Conservation (phyloP, 495 filamentous ascomycete species). For the Cercophora sp. region DNA sequence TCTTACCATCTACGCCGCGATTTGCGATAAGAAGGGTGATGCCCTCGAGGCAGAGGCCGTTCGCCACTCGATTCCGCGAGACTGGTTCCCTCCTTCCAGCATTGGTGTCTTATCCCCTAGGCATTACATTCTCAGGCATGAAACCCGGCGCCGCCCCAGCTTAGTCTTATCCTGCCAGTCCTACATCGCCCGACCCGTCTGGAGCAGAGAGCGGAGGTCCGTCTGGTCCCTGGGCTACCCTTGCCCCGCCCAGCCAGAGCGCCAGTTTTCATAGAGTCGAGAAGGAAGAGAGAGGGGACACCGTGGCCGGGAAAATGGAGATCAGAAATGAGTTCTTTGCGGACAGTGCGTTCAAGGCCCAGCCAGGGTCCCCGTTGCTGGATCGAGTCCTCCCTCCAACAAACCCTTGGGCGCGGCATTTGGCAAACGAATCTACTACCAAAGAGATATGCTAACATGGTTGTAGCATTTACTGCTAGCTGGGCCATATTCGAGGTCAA, state of each 20-base stretch:
- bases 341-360: background rate
- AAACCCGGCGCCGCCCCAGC: background rate
- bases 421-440: background rate
- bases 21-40: constrained; percentile 9
- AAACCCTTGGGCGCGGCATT: background rate
- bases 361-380: background rate
- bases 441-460: background rate
- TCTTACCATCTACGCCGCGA: constrained; percentile 2
- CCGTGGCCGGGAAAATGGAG: background rate
- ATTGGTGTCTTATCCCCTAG: background rate
- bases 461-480: constrained; percentile 3
- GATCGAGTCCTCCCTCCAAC: constrained; percentile 1
- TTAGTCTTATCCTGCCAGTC: constrained; percentile 7
- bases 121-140: constrained; percentile 7
- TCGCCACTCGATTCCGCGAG: constrained; percentile 8
- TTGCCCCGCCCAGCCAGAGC: background rate
- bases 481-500: constrained; percentile 6
- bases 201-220: background rate
- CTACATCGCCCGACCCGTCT: constrained; percentile 1
- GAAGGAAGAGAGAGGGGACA: background rate
- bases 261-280: background rate
- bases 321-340: background rate
- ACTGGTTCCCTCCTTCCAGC: constrained; percentile 8
- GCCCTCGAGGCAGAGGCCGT: constrained; percentile 4
- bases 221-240: background rate